Evolutionary conservation across 2,329 filamentous ascomycete genomes (phyloP), one percentile per base, ranked within the genome.

Genomic region (Madurella mycetomatis): DNA sequence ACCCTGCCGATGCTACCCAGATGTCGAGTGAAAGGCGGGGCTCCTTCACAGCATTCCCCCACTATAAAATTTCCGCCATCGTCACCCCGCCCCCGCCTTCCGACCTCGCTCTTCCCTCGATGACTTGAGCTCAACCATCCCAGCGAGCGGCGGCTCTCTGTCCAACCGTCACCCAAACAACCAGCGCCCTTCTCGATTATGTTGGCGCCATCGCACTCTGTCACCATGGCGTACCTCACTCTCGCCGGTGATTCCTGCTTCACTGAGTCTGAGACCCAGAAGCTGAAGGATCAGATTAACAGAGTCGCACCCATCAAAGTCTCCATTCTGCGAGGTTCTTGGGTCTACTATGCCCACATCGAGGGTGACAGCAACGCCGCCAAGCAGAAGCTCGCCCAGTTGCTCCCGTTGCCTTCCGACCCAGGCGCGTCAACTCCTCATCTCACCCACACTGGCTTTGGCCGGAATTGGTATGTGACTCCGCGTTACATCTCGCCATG

Each of bases 401-500:
- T 81, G 49, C 72, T 80, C 30, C 71, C 76, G 16, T 66, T 76
- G 49, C 61, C 70, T 62, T 66, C 67, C 59, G 63, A 66, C 31
- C 54, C 67, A 18, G 63, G 65, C 32, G 50, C 66, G 43, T 11
- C 66, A 32, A 57, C 69, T 15, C 63, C 65, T 40, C 51, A 49
- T 9, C 46, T 61, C 39, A 65, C 60, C 40, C 65, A 66, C 58
- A 78, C 81, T 55, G 73, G 77, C 50, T 70, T 76, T 55, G 75
- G 77, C 42, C 72, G 79, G 47, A 58, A 58, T 32, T 62, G 76
- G 85, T 58, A 81, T 88, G 80, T 96, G 55, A 84, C 82, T 45
- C 92, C 92, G 17, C 83, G 92, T 62, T 88, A 88, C 64, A 92
- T 95, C 62, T 96, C 92, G 41, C 94, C 94, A 68, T 99, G 94